A percentile compares a stretch with the other conserved stretches of the same genome.
Conservation (phyloP, 164 flowering plant species). For the Berberis vulgaris region DNA sequence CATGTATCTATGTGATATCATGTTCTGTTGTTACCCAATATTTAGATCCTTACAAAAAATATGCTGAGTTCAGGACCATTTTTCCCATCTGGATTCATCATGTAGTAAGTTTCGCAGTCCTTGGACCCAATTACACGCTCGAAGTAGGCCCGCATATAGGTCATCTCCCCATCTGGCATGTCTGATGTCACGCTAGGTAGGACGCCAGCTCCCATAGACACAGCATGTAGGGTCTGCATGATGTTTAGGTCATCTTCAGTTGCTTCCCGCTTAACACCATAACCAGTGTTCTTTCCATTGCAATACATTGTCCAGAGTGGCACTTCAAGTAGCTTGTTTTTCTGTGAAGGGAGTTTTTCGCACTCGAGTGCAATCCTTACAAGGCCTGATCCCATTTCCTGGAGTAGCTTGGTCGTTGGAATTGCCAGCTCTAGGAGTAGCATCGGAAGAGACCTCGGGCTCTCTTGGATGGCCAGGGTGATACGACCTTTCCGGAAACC, state of each 20-base stretch:
- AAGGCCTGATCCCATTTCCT: constrained; percentile 65
- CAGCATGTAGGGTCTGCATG: constrained; percentile 55
- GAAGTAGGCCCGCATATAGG: constrained; percentile 60
- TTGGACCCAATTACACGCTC: constrained; percentile 58
- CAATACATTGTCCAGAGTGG: constrained; percentile 74
- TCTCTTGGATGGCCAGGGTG: constrained; percentile 61
- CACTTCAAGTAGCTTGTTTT: constrained; percentile 49
- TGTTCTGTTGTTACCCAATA: too few species aligned
- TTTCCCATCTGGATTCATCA: constrained; percentile 74
- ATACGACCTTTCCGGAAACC: constrained; percentile 57
- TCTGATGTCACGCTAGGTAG: constrained; percentile 28
- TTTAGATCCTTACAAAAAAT: constrained; percentile 57
- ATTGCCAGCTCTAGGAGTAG: constrained; percentile 64
- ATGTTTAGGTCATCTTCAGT: constrained; percentile 55
- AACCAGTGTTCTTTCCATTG: constrained; percentile 64
- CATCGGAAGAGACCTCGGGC: constrained; percentile 44
- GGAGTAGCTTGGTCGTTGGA: constrained; percentile 51
- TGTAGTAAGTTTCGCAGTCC: constrained; percentile 71
- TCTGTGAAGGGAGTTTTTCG: constrained; percentile 35
- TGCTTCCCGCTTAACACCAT: constrained; percentile 55
- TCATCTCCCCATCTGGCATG: constrained; percentile 40
- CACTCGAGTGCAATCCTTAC: constrained; percentile 74
- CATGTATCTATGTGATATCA: too few species aligned
- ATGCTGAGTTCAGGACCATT: constrained; percentile 70
- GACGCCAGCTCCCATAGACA: constrained; percentile 73